Percentiles rank a stretch among this genome's conserved stretches.
phyloP scores from a whole-genome alignment of 306 rosid species.

The Vigna mungo region DNA sequence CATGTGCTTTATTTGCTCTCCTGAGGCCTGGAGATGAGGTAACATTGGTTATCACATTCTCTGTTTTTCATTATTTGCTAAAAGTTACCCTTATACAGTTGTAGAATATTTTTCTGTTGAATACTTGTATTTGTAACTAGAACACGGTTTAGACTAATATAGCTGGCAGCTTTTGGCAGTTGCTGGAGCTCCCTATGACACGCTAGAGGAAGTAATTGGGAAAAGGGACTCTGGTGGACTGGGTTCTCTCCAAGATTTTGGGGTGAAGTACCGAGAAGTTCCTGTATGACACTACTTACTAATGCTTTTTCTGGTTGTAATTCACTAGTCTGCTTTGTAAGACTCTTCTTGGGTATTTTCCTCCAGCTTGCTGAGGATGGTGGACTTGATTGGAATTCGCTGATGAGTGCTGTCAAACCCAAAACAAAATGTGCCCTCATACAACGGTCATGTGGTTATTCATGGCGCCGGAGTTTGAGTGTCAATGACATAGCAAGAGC shows the following conservation, averaged over 20 bases:
- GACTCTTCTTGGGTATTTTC: slow-evolving; percentile 14
- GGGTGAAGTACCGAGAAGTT: slow-evolving; percentile 92
- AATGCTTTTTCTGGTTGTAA: slow-evolving; percentile 25
- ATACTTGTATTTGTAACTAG: slow-evolving; percentile 19
- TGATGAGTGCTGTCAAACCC: slow-evolving; percentile 71
- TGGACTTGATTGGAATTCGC: slow-evolving; percentile 82
- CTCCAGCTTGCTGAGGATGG: slow-evolving; percentile 84
- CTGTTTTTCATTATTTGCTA: slow-evolving; percentile 39
- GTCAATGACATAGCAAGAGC: slow-evolving; percentile 76
- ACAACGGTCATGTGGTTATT: slow-evolving; percentile 95
- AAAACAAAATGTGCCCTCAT: slow-evolving; percentile 86
- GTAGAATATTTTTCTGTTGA: slow-evolving; percentile 10
- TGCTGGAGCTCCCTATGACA: slow-evolving; percentile 97
- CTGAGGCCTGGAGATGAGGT: slow-evolving; percentile 98
- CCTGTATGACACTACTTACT: slow-evolving; percentile 57
- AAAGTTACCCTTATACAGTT: slow-evolving; percentile 11
- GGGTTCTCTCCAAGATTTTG: slow-evolving; percentile 92
- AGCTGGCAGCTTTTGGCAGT: slow-evolving; percentile 92
- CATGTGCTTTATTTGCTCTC: slow-evolving; percentile 86
- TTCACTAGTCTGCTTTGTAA: slow-evolving; percentile 29
- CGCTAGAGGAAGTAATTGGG: slow-evolving; percentile 93
- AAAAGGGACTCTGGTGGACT: slow-evolving; percentile 85
- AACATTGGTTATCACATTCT: slow-evolving; percentile 35
- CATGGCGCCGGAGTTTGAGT: slow-evolving; percentile 94
- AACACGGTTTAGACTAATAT: slow-evolving; percentile 57